Evolutionary conservation across 257 asterid species (phyloP).

Genomic region (Nicotiana benthamiana): DNA sequence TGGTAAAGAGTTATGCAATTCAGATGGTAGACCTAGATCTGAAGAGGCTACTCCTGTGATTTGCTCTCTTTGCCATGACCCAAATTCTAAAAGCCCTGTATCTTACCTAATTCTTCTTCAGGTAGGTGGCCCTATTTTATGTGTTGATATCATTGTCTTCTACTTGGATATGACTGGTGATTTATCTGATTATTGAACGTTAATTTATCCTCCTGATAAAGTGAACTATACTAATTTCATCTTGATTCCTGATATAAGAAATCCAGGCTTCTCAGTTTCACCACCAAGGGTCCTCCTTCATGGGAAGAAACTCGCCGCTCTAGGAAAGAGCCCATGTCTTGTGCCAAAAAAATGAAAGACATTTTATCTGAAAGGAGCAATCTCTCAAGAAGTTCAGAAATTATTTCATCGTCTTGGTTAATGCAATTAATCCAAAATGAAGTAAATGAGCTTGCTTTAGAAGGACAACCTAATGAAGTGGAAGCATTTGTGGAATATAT

Average conservation of each 20-base stretch:
- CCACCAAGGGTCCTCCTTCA: conserved; percentile 57
- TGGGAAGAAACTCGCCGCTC: conserved; percentile 63
- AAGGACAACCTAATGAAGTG: conserved; percentile 61
- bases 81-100: conserved; percentile 55
- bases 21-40: conserved; percentile 31
- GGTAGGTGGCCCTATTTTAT: conserved; percentile 34
- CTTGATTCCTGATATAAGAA: conserved; percentile 48
- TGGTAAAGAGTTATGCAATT: conserved; percentile 35
- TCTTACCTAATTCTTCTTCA: conserved; percentile 90
- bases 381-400: conserved; percentile 26
- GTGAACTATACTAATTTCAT: conserved; percentile 15
- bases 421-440: conserved; percentile 55
- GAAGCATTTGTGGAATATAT: conserved; percentile 52
- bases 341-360: conserved; percentile 17
- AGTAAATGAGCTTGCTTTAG: conserved; percentile 53
- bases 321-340: conserved; percentile 44
- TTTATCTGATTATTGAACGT: conserved; percentile 2
- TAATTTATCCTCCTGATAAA: conserved; percentile 10
- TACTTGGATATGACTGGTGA: not conserved
- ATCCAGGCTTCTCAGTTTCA: conserved; percentile 85
- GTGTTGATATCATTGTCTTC: not conserved
- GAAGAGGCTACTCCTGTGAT: conserved; percentile 50
- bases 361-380: conserved; percentile 24
- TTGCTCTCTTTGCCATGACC: conserved; percentile 93
- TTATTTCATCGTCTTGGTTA: conserved; percentile 38